A percentile compares a stretch with the other conserved stretches of the same genome.
Evolutionary conservation across 805 yeast species (phyloP).

Genomic region (Teunomyces funiuensis): DNA sequence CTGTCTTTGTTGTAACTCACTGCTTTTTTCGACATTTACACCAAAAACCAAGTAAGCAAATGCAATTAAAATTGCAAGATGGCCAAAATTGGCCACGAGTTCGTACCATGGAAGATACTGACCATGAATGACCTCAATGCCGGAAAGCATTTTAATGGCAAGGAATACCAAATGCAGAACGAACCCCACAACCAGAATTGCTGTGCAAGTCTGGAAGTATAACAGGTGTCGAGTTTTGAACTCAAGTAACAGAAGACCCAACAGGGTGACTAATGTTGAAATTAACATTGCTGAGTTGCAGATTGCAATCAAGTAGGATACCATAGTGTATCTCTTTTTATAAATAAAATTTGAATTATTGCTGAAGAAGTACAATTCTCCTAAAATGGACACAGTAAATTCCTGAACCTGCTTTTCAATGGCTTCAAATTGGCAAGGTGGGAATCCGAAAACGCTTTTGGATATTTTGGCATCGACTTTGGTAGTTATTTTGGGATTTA

Average conservation of each 20-base stretch:
- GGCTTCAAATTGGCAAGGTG: neutral
- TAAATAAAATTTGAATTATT: neutral
- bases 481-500: neutral
- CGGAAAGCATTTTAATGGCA: neutral
- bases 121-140: neutral
- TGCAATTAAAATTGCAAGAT: neutral
- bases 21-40: neutral
- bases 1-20: neutral
- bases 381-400: neutral
- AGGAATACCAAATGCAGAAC: neutral
- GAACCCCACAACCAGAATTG: neutral
- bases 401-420: neutral
- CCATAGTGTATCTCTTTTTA: neutral
- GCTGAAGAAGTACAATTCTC: neutral
- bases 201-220: too few species aligned
- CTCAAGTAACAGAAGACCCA: neutral
- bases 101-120: neutral
- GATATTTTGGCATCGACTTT: neutral
- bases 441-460: neutral
- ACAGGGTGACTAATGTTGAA: neutral
- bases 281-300: conserved; percentile 1
- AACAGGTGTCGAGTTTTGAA: too few species aligned
- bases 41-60: neutral
- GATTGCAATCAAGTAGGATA: neutral
- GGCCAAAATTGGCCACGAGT: neutral